phyloP scores from a whole-genome alignment of 2,329 filamentous ascomycete species.

The Pseudocercospora eumusae region DNA sequence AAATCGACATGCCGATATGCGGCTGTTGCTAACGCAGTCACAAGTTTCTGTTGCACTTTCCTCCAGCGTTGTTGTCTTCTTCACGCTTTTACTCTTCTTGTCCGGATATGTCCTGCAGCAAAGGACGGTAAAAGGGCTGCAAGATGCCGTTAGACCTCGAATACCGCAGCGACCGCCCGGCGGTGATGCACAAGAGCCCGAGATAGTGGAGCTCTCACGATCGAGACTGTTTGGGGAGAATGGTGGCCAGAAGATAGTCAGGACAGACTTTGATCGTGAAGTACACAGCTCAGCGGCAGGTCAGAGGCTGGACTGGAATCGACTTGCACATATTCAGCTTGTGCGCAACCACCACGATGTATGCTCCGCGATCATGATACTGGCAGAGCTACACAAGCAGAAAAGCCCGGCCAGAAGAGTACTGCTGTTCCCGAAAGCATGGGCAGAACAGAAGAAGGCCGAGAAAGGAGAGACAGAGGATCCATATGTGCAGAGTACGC shows the following conservation, averaged over 20 bases:
- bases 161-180: constrained; percentile 45
- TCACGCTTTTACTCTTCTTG: constrained; percentile 80
- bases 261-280: constrained; percentile 33
- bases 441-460: constrained; percentile 40
- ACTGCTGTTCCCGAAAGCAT: constrained; percentile 48
- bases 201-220: constrained; percentile 23
- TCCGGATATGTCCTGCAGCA: constrained; percentile 88
- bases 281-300: constrained; percentile 27
- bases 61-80: constrained; percentile 66
- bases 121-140: constrained; percentile 75
- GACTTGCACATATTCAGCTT: constrained; percentile 52
- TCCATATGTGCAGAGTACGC: constrained; percentile 48
- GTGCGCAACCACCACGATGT: constrained; percentile 49
- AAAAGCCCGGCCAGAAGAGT: constrained; percentile 50
- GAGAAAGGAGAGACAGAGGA: constrained; percentile 43
- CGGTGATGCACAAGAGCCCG: constrained; percentile 15
- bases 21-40: constrained; percentile 54
- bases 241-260: constrained; percentile 31
- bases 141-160: constrained; percentile 66
- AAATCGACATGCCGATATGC: constrained; percentile 23
- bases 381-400: constrained; percentile 49
- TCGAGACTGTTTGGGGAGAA: constrained; percentile 35
- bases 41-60: constrained; percentile 72
- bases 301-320: constrained; percentile 46
- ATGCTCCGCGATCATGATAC: constrained; percentile 54